Evolutionary conservation across 305 asterid genomes (phyloP), one percentile per base, ranked within the genome.

Genomic region (Lippia alba): DNA sequence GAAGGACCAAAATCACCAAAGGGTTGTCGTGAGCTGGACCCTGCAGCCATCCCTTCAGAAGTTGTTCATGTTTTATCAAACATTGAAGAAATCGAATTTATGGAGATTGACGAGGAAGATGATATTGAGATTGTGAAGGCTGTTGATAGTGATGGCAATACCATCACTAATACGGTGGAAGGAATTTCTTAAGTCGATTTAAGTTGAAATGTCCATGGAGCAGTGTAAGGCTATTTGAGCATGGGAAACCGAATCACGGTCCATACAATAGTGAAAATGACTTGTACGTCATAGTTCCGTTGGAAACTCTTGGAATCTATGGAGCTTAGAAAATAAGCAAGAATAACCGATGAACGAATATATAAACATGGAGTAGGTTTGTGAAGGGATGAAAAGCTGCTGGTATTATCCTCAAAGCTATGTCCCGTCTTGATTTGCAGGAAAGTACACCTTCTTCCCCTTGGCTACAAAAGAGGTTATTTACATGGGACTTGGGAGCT

Each of bases 1-100:
- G 94, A 92, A 81, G 92, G 85, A 69, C 51, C 36, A 17, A 84
- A 81, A 65, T 73, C 80, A 20, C 90, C 82, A 8, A 81, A 79
- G 85, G 96, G 89, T 74, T 90, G 84, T 77, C 81, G 71, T 71
- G 96, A 95, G 90, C 84, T 95, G 77, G 99, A 95, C 71, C 96
- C 99, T 30, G 97, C 96, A 41, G 95, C 98, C 76, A 80, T 81
- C 51, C 91, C 99, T 44, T 68, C 71, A 61, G 91, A 90, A 56
- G 81, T 90, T 73, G 90, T 95, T 77, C 85, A 87, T 76, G 83
- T 86, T 5, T 67, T 77, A 39, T 71, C 84, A 20, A 79, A 72
- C 46, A 33, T 69, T 40, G 79, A 84, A 60, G 81, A 56, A 54
- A 70, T 78, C 15, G 81, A 81, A 66, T 69, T 74, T 15, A 32